Evolutionary conservation across 176 grass and related monocot species (phyloP).

Genomic region (Cymbopogon citratus): DNA sequence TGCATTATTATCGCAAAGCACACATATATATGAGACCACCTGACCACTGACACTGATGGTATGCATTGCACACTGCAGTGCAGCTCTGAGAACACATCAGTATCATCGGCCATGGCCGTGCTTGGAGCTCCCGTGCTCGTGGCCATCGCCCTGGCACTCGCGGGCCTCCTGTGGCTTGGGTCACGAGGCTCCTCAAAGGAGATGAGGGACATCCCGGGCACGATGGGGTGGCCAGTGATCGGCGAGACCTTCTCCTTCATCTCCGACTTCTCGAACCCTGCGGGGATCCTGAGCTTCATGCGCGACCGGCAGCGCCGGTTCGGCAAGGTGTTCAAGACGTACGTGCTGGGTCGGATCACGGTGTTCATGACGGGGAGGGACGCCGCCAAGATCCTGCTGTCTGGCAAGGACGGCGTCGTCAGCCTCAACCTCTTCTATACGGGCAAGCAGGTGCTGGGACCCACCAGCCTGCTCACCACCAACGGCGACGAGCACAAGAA

Average conservation of each 20-base stretch:
- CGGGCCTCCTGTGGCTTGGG: conserved; percentile 26
- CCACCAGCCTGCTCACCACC: conserved; percentile 61
- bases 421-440: conserved; percentile 71
- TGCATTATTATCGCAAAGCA: neutral
- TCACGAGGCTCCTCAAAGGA: conserved; percentile 16
- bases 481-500: conserved; percentile 66
- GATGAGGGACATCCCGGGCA: conserved; percentile 48
- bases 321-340: conserved; percentile 78
- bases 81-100: neutral
- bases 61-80: neutral
- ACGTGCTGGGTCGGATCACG: conserved; percentile 50
- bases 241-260: conserved; percentile 70
- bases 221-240: conserved; percentile 54
- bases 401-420: conserved; percentile 67
- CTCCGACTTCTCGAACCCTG: conserved; percentile 50
- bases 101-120: conserved; percentile 6
- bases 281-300: conserved; percentile 65
- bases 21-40: conserved; percentile 3
- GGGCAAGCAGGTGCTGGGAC: conserved; percentile 62
- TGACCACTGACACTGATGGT: neutral
- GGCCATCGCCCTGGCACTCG: neutral
- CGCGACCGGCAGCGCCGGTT: conserved; percentile 36
- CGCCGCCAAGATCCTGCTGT: conserved; percentile 60
- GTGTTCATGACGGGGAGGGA: conserved; percentile 70
- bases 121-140: conserved; percentile 1